These are phyloP conservation scores for Taphrina wiesneri DNA, from an alignment of 1,139 yeast species.

Conservation along the genomic window DNA sequence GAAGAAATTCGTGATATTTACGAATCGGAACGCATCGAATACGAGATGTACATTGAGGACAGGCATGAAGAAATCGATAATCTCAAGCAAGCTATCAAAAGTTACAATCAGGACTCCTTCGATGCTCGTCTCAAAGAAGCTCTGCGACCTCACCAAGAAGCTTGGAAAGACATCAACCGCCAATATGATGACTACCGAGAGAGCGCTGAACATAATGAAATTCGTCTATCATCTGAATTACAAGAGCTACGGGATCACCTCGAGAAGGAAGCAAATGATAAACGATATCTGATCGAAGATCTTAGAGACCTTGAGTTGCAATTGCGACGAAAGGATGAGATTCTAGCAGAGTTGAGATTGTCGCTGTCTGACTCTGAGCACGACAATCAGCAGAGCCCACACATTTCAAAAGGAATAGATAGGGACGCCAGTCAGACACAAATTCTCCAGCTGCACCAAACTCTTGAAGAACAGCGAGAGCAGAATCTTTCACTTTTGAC, in stretches of 20 bases:
- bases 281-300: neutral
- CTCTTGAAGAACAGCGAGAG: neutral
- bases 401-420: neutral
- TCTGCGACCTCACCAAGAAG: slow-evolving; percentile 17
- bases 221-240: neutral
- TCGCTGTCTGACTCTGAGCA: neutral
- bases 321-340: neutral
- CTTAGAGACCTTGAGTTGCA: neutral
- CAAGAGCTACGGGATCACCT: neutral
- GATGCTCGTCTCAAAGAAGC: slow-evolving; percentile 24
- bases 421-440: neutral
- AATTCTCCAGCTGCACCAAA: neutral
- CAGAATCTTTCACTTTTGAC: neutral
- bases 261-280: neutral
- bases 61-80: slow-evolving; percentile 27
- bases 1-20: slow-evolving; percentile 10
- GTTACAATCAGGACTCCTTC: slow-evolving; percentile 19
- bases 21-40: slow-evolving; percentile 21
- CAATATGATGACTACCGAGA: neutral
- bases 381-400: neutral
- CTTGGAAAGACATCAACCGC: slow-evolving; percentile 18
- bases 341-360: neutral
- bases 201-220: neutral
- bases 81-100: slow-evolving; percentile 2
- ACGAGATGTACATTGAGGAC: slow-evolving; percentile 27